Conservation (phyloP, 176 grass and related monocot genomes). For the Sorghum bicolor region DNA sequence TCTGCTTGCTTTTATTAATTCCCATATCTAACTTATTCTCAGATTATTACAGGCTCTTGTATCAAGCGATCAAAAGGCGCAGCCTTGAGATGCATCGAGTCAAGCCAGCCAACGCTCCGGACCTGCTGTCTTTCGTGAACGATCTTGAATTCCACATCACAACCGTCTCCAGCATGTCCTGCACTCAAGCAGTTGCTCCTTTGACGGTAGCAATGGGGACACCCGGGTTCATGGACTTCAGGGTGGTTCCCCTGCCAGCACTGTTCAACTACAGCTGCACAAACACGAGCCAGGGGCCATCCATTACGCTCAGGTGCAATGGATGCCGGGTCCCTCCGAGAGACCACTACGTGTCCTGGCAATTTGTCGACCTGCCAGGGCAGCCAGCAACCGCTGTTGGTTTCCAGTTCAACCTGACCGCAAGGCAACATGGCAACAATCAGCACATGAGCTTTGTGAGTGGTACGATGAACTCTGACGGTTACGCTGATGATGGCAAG, state of each 20-base stretch:
- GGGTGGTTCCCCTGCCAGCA: conserved; percentile 51
- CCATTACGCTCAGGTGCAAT: conserved; percentile 65
- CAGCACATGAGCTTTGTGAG: conserved; percentile 71
- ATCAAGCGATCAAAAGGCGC: conserved; percentile 73
- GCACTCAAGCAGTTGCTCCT: conserved; percentile 46
- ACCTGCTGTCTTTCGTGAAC: conserved; percentile 77
- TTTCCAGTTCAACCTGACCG: conserved; percentile 77
- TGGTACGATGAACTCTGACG: conserved; percentile 61
- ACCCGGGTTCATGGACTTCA: conserved; percentile 76
- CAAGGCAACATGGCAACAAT: conserved; percentile 52
- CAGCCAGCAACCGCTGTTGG: conserved; percentile 59
- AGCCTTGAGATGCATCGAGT: conserved; percentile 78
- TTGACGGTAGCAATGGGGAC: conserved; percentile 49
- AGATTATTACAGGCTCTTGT: conserved; percentile 55
- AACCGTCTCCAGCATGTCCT: conserved; percentile 81
- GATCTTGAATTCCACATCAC: conserved; percentile 89
- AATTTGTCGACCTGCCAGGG: conserved; percentile 66
- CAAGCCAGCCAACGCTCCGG: conserved; percentile 84
- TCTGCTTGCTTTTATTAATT: conserved; percentile 1
- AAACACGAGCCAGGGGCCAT: conserved; percentile 76
- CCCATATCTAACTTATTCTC: not conserved
- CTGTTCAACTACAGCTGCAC: conserved; percentile 55
- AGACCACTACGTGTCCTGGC: conserved; percentile 85
- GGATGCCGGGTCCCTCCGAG: conserved; percentile 69
- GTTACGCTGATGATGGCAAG: conserved; percentile 45